Evolutionary conservation across 768 basidiomycete species (phyloP), one percentile per base, ranked within the genome.

Genomic region (Galerina sulciceps): DNA sequence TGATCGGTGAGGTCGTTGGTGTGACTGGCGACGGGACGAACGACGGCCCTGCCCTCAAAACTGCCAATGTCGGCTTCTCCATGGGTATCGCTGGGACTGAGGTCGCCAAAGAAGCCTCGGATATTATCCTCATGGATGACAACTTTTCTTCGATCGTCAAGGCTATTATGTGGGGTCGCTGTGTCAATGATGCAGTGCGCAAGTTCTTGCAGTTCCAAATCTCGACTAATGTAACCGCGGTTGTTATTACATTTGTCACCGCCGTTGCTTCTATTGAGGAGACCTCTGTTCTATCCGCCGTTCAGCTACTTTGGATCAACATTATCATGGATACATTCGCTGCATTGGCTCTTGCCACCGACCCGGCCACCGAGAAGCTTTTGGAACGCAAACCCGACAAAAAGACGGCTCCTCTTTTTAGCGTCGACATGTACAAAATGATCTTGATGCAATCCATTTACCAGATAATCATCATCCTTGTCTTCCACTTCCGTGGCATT

Each of bases 271-370:
- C 94, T 15, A 61, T 69, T 6, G 69, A 83, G 53, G 96, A 97
- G 70, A 66, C 78, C 10, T 94, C 95, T 1, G 95, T 94, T n/a
- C 79, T 99, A 26, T 89, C 92, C 20, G 96, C 97, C 34, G 97
- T 99, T 1, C 97, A 99, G 71, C 77, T 99, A 5, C 85, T 99
- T 18, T 99, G 97, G 96, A 94, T 98, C 75, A 98, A 98, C 80
- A 90, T 99, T 61, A 96, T 96, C 73, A 96, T 96, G 95, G 96
- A 97, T 71, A 96, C 94, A 1, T 98, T 99, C 70, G 97, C 97
- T 55, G 97, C 97, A 22, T 87, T 99, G 50, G 97, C 97, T 11
- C 85, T 99, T 50, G 96, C 97, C 15, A 99, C 97, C 22, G 97
- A 99, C 72, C 96, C 95, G 9, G 96, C 97, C 0, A 86, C 89